phyloP scores from a whole-genome alignment of 768 basidiomycete species.

The Clavulina sp. region DNA sequence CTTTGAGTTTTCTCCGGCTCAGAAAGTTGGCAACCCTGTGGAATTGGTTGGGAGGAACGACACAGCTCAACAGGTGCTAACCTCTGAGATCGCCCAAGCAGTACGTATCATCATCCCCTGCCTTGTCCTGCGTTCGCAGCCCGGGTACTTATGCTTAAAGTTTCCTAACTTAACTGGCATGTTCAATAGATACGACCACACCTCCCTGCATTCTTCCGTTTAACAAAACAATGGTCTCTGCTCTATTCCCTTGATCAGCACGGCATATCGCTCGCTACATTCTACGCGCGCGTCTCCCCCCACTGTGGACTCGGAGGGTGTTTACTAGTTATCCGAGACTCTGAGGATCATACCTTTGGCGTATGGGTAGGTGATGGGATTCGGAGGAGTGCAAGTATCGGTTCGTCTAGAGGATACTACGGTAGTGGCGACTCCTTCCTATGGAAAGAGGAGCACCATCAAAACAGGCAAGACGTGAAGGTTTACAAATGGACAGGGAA shows the following conservation, averaged over 20 bases:
- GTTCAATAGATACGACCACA: constrained; percentile 41
- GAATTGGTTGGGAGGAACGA: constrained; percentile 37
- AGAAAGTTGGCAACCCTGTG: constrained; percentile 26
- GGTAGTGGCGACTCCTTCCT: constrained; percentile 89
- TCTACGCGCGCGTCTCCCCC: constrained; percentile 33
- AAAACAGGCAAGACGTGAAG: constrained; percentile 27
- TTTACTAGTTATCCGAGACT: constrained; percentile 50
- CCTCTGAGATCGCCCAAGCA: constrained; percentile 34
- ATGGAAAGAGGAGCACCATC: constrained; percentile 32
- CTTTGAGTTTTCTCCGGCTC: constrained; percentile 22
- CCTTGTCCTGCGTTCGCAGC: too few relatives aligned
- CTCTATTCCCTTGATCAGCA: constrained; percentile 89
- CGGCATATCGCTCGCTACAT: constrained; percentile 78
- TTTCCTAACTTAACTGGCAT: too few relatives aligned
- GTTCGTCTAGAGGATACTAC: constrained; percentile 45
- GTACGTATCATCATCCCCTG: constrained; percentile 25
- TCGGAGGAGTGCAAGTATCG: too few relatives aligned
- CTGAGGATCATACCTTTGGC: constrained; percentile 53
- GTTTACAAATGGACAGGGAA: constrained; percentile 72
- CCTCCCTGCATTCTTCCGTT: constrained; percentile 55
- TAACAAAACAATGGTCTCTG: constrained; percentile 56
- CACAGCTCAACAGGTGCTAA: constrained; percentile 35
- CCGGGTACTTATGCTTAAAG: too few relatives aligned
- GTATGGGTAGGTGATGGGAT: constrained; percentile 64
- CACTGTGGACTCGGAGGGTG: constrained; percentile 24